A percentile compares a stretch with the other conserved stretches of the same genome.
These are phyloP conservation scores for Agastache rugosa DNA, from an alignment of 257 asterid genomes.

Conservation along the genomic window DNA sequence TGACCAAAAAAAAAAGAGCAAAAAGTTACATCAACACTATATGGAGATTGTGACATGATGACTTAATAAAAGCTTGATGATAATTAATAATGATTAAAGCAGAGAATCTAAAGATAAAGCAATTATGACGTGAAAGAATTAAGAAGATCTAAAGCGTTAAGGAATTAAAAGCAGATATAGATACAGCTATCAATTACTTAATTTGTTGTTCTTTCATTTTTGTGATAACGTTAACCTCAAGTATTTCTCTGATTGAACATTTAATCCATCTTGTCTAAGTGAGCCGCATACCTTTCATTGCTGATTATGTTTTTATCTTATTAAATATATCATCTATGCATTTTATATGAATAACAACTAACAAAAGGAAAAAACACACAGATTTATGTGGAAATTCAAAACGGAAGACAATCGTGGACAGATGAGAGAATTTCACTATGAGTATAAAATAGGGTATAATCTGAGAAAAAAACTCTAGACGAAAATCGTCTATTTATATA, in stretches of 20 bases:
- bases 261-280: too few species aligned
- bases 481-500: too few species aligned
- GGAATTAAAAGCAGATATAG: slow-evolving; percentile 23
- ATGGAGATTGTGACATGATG: slow-evolving; percentile 28
- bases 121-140: slow-evolving; percentile 29
- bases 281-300: too few species aligned
- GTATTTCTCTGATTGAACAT: slow-evolving; percentile 12
- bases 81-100: slow-evolving; percentile 31
- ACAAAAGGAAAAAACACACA: too few species aligned
- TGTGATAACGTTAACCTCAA: slow-evolving; percentile 5
- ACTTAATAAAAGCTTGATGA: slow-evolving; percentile 2
- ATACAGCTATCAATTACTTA: slow-evolving; percentile 2
- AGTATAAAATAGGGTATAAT: too few species aligned
- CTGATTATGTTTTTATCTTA: too few species aligned
- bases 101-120: slow-evolving; percentile 34
- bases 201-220: slow-evolving; percentile 10
- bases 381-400: too few species aligned
- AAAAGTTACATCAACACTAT: neutral
- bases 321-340: too few species aligned
- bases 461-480: too few species aligned
- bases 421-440: too few species aligned
- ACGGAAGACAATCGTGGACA: too few species aligned
- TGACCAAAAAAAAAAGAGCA: neutral
- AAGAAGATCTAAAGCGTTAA: slow-evolving; percentile 19
- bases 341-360: too few species aligned